Conservation (phyloP, 2,329 filamentous ascomycete genomes). For the Calonectria pauciramosa region DNA sequence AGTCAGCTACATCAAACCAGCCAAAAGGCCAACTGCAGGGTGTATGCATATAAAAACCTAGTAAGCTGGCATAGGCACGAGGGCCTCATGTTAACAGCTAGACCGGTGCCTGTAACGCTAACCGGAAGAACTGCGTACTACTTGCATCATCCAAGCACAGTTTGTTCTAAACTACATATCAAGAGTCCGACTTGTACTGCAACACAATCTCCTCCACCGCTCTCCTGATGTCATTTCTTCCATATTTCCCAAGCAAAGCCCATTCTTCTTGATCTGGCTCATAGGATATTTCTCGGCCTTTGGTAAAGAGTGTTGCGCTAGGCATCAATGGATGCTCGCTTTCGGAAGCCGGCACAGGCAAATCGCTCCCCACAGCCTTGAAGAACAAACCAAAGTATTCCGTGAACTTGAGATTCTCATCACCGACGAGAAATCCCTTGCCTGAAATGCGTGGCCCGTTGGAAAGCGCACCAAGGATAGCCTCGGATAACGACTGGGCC, state of each 20-base stretch:
- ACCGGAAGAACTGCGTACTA: no score
- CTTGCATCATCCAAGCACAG: no score
- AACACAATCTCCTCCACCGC: background rate
- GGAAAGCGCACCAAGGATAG: background rate
- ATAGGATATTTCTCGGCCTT: background rate
- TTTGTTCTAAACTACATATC: background rate
- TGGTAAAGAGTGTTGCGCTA: background rate
- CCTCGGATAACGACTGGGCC: background rate
- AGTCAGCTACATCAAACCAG: no score
- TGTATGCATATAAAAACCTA: no score
- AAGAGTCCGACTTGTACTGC: background rate
- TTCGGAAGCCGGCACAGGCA: background rate
- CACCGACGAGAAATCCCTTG: background rate
- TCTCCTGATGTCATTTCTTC: background rate
- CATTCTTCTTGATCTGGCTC: background rate
- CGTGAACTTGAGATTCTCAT: background rate
- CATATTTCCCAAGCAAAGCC: background rate
- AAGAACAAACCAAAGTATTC: background rate
- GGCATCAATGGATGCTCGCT: background rate
- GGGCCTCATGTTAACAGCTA: no score
- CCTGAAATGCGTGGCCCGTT: background rate
- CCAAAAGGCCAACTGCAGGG: no score
- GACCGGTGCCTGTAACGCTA: no score
- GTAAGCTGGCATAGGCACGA: no score
- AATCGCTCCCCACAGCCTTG: background rate